Evolutionary conservation across 164 flowering plant species (phyloP), one percentile per base, ranked within the genome.

Genomic region (Vitis amurensis): DNA sequence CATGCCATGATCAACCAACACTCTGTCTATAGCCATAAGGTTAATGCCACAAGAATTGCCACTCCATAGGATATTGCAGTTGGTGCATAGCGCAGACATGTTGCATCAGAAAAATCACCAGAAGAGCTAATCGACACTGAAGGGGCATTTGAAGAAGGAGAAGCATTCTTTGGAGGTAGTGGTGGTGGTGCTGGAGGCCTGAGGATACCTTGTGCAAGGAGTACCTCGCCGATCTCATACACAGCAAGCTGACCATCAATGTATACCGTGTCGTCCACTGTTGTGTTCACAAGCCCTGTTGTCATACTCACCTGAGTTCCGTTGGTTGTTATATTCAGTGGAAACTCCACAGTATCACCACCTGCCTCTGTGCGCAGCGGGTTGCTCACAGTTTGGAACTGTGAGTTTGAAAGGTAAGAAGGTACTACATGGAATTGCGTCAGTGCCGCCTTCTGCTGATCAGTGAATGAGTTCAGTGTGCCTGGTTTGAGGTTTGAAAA

Each of bases 291-390:
- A 16, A 76, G 77, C 9, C 82, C 85, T 0, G 85, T 79, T 1
- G 82, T 74, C 7, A 81, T 12, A 48, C 78, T 78, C 55, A 81
- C 80, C 48, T 73, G 74, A 56, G 72, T 77, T 17, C 77, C 80
- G 27, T 23, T 0, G 80, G 73, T 61, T 9, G 80, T 76, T 12
- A 82, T 69, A n/a, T 79, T 82, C 7, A 82, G 64, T 0, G 80
- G 78, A 64, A 58, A 78, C 59, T 73, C 52, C 2, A 73, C 73
- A 11, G 27, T 15, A 30, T 69, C 66, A 27, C 72, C 44, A 0
- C 82, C 81, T 2, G 82, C 85, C 71, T 79, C 82, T 1, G 85
- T 82, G 0, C 77, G 74, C 13, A 79, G 4, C 0, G 82, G 85
- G 68, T 79, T 79, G 71, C 73, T 76, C 0, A 57, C 78, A 10